Percentiles rank a stretch among this genome's conserved stretches.
Evolutionary conservation across 2,329 filamentous ascomycete species (phyloP).

Genomic region (Pseudogymnoascus sp.): DNA sequence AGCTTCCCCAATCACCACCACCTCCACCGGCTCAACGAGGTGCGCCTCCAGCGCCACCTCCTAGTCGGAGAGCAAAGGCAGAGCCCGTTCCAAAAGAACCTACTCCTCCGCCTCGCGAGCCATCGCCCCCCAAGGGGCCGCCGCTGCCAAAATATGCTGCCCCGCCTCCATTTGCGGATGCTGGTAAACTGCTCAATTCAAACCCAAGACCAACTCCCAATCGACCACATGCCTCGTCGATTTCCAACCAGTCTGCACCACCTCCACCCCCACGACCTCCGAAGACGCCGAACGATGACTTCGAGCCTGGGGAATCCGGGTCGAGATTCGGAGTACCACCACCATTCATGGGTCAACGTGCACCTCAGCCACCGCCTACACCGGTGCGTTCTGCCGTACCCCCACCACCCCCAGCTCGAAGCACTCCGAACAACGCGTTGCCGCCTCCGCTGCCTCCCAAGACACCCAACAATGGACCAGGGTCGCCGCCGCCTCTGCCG

Average conservation of each 20-base stretch:
- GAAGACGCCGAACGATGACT: slow-evolving; percentile 65
- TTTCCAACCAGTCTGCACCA: slow-evolving; percentile 47
- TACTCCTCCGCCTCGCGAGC: slow-evolving; percentile 58
- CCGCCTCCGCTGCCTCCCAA: slow-evolving; percentile 39
- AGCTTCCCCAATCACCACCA: slow-evolving; percentile 24
- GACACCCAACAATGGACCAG: slow-evolving; percentile 37
- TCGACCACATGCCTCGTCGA: slow-evolving; percentile 42
- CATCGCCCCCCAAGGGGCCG: slow-evolving; percentile 54
- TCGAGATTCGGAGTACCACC: slow-evolving; percentile 72
- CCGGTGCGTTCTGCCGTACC: slow-evolving; percentile 65
- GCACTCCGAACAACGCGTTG: slow-evolving; percentile 31
- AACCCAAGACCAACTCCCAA: slow-evolving; percentile 33
- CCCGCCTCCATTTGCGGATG: slow-evolving; percentile 81
- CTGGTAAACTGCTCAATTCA: slow-evolving; percentile 66
- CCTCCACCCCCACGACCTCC: slow-evolving; percentile 62
- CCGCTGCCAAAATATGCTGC: slow-evolving; percentile 68
- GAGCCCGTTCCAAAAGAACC: slow-evolving; percentile 40
- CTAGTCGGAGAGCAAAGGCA: slow-evolving; percentile 51
- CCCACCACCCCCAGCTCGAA: slow-evolving; percentile 56
- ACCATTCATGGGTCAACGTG: slow-evolving; percentile 62
- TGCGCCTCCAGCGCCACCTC: slow-evolving; percentile 46
- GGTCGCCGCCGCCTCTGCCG: slow-evolving; percentile 45
- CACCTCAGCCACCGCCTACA: slow-evolving; percentile 63
- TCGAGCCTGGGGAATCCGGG: slow-evolving; percentile 37
- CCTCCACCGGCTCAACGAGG: slow-evolving; percentile 27